These are phyloP conservation scores for Podospora anserina DNA, from an alignment of 495 filamentous ascomycete genomes.

Conservation along the genomic window DNA sequence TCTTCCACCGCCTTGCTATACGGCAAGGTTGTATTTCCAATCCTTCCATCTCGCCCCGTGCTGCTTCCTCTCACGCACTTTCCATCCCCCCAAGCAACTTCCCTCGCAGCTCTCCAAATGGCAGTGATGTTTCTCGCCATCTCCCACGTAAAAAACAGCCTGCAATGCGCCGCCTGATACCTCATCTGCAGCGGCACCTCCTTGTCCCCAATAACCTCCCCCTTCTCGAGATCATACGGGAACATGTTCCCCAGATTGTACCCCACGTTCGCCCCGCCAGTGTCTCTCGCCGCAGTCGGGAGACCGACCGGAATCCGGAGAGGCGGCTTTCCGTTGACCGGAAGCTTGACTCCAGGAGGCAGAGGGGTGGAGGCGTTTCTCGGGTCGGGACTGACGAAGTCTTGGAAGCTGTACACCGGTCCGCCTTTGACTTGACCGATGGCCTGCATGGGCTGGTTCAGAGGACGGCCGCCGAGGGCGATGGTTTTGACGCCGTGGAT, in stretches of 20 bases:
- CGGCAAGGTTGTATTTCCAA: conserved; percentile 8
- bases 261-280: not conserved
- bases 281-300: not conserved
- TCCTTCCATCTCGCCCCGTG: conserved; percentile 15
- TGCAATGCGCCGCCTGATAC: conserved; percentile 54
- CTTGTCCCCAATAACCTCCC: conserved; percentile 17
- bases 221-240: conserved; percentile 1
- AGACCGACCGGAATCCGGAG: not conserved
- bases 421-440: conserved; percentile 59
- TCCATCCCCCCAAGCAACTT: conserved; percentile 31
- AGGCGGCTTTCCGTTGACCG: conserved; percentile 5
- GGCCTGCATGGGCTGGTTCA: conserved; percentile 57
- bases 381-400: not conserved
- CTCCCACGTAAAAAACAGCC: conserved; percentile 52
- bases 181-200: conserved; percentile 49
- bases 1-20: conserved; percentile 15
- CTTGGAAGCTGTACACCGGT: conserved; percentile 21
- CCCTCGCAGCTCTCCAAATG: conserved; percentile 48
- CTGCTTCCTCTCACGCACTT: conserved; percentile 25
- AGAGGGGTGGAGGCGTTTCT: not conserved
- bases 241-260: conserved; percentile 18
- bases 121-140: conserved; percentile 46
- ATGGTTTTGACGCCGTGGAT: conserved; percentile 58
- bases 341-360: not conserved
- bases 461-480: conserved; percentile 58